Base-by-base conservation (phyloP, 2,329 filamentous ascomycete genomes). In the Torrubiella hemipterigena region DNA sequence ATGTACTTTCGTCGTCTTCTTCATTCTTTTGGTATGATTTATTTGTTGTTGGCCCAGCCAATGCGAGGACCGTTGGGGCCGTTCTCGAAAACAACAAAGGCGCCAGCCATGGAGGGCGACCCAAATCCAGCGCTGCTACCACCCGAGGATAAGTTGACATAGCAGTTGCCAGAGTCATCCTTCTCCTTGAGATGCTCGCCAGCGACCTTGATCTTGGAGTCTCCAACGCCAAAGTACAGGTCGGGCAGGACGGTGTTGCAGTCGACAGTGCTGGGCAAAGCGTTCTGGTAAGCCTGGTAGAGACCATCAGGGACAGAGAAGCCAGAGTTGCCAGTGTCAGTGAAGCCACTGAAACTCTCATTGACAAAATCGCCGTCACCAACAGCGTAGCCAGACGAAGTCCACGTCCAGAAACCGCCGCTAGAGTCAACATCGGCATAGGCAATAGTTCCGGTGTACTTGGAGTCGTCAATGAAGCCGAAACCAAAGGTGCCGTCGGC, bases 61-160 rank as follows among this genome's bases (percentile, higher is more conserved):
- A 31, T 15, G 13, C 32, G 29, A 5, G 32, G 28, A 10, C 32
- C 32, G 8, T 27, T 12, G 13, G 7, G 4, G 8, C 32, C 32
- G 13, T 34, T n/a, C 28, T 34, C 32, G 18, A 34, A 34, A 13
- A 34, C 32, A 6, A 34, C 23, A 17, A 26, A 34, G 1, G 27
- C 27, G 14, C 18, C 28, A 11, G 32, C 26, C 32, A 34, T 17
- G 5, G 28, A 6, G 3, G 32, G 32, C 27, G 32, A 34, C n/a
- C 32, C 32, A 10, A 25, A 34, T 14, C 16, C 17, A 3, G n/a
- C 3, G 4, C 11, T 16, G 15, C 11, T 19, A 9, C 12, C 17
- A n/a, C 19, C 8, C 18, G 13, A n/a, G 11, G 16, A n/a, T 11
- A 29, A n/a, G 11, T 12, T 10, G 5, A 11, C 16, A 19, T 29